These are phyloP conservation scores for Xylariaceae sp. DNA, from an alignment of 2,329 filamentous ascomycete species.

Conservation along the genomic window DNA sequence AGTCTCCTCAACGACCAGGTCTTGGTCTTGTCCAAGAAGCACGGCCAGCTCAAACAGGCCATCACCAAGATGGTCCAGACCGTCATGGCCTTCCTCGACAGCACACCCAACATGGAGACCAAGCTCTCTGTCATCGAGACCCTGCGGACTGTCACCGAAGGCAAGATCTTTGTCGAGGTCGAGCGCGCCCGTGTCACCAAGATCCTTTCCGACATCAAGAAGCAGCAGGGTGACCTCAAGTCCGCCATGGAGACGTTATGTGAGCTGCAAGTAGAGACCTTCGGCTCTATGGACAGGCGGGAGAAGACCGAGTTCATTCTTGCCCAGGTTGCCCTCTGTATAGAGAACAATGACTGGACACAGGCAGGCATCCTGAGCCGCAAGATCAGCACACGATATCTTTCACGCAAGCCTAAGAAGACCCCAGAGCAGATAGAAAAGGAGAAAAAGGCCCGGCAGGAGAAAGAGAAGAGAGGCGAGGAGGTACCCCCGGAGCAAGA, in stretches of 20 bases:
- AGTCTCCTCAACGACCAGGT: slow-evolving; percentile 94
- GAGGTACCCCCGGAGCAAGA: slow-evolving; percentile 75
- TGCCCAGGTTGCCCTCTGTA: slow-evolving; percentile 90
- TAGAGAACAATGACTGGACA: slow-evolving; percentile 93
- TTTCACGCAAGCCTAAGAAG: slow-evolving; percentile 88
- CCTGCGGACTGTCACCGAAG: slow-evolving; percentile 91
- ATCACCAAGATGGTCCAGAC: slow-evolving; percentile 99
- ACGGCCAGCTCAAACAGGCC: slow-evolving; percentile 98
- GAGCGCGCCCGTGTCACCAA: slow-evolving; percentile 93
- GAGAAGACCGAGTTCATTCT: slow-evolving; percentile 99
- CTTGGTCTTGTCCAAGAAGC: slow-evolving; percentile 94
- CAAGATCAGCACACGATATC: slow-evolving; percentile 95
- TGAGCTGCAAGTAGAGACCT: slow-evolving; percentile 97
- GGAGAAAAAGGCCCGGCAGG: slow-evolving; percentile 83
- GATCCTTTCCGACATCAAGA: slow-evolving; percentile 97
- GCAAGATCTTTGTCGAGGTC: slow-evolving; percentile 99
- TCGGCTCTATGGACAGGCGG: slow-evolving; percentile 93
- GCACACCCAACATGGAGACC: slow-evolving; percentile 78
- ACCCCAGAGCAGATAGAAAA: slow-evolving; percentile 85
- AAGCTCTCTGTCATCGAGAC: slow-evolving; percentile 96
- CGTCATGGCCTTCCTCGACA: slow-evolving; percentile 87
- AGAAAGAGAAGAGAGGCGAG: slow-evolving; percentile 75
- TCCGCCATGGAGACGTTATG: slow-evolving; percentile 90
- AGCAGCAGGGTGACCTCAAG: slow-evolving; percentile 86
- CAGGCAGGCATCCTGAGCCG: slow-evolving; percentile 90